phyloP scores from a whole-genome alignment of 176 grass and related monocot genomes.

The Eleusine indica region DNA sequence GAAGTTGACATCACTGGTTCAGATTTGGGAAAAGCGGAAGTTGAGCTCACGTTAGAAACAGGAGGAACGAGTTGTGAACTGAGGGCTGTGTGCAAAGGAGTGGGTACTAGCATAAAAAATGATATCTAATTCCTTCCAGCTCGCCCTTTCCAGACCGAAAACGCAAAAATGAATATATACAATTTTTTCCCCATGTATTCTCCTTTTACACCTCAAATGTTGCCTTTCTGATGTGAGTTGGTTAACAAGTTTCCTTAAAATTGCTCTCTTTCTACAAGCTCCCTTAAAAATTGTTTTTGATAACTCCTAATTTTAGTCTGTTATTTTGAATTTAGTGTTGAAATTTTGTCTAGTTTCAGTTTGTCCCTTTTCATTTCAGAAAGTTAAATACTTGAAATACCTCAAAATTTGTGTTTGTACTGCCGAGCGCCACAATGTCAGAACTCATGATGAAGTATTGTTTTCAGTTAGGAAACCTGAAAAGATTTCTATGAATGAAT shows the following conservation, averaged over 20 bases:
- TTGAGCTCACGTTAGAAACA: not conserved
- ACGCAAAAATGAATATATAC: not conserved
- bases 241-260: not conserved
- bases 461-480: not conserved
- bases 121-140: not conserved
- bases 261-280: conserved; percentile 14
- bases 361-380: not conserved
- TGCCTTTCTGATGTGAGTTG: not conserved
- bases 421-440: not conserved
- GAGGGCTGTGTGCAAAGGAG: not conserved
- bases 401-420: too few species aligned
- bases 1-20: not conserved
- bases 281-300: not conserved
- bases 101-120: not conserved
- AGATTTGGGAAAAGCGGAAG: not conserved
- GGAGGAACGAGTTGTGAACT: not conserved
- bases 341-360: not conserved
- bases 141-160: not conserved
- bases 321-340: not conserved
- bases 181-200: not conserved
- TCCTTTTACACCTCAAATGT: not conserved
- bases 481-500: not conserved
- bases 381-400: too few species aligned
- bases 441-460: not conserved
- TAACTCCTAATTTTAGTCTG: not conserved